Base-by-base conservation (phyloP, 2,329 filamentous ascomycete species). In the Podosphaera fusca region DNA sequence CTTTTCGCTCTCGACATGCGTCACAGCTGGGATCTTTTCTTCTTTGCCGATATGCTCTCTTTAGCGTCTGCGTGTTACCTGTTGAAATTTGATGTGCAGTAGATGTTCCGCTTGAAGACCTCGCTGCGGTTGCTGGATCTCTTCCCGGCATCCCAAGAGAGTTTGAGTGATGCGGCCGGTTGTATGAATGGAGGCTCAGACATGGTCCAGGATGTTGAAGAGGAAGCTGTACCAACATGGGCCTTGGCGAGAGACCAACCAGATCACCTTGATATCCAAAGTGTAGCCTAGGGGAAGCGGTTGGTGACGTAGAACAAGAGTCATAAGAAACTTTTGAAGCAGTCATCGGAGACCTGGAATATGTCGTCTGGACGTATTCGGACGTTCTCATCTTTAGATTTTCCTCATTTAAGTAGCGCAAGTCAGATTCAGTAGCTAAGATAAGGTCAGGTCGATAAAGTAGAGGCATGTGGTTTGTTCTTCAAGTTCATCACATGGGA, bases 1-100 rank as follows among this genome's bases (percentile, higher is more conserved):
- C 81, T 70, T 85, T 85, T 61, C 81, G 73, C 65, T 98, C 92
- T 59, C 92, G 80, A 68, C 92, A 98, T 55, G 92, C 92, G 73
- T 98, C 92, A 69, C 92, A 98, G 62, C 81, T 96, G 1, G 92
- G 92, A 65, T 98, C 92, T 68, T 98, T 98, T 63, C 92, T 79
- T 62, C 92, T 77, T 69, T 98, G 92, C 31, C 92, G 81, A 72
- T 96, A 98, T 2, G 92, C 90, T 67, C 92, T 77, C 70, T 96
- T 96, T 69, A 94, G 87, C 36, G 84, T 79, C 63, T 85, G 84
- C 61, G 78, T 69, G 63, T 74, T 75, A 42, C 76, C 72, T 31
- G 73, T 61, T 40, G 63, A 62, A 63, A 65, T 63, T 55, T 64
- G 59, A 55, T 64, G 55, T 67, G 63, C 59, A 65, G 69, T 63